Evolutionary conservation across 2,329 filamentous ascomycete genomes (phyloP).

Genomic region (Knufia petricola): DNA sequence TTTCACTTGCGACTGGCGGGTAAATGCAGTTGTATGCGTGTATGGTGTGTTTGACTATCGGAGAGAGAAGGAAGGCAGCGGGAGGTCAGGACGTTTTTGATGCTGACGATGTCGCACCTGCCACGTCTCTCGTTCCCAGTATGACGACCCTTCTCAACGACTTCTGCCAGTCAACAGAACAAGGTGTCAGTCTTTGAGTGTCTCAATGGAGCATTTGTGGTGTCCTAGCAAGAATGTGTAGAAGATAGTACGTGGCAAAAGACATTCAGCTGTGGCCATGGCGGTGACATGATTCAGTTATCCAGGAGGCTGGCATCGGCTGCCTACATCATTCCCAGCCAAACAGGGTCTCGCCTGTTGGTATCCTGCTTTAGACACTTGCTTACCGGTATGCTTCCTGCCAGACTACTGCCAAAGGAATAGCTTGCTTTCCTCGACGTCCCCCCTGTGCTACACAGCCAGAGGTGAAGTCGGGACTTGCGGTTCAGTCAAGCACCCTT

Average conservation of each 20-base stretch:
- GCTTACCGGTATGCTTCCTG: neutral
- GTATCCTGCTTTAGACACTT: neutral
- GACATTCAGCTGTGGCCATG: neutral
- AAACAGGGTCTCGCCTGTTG: neutral
- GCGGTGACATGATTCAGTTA: too few species aligned
- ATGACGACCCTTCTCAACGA: neutral
- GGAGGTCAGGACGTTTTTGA: neutral
- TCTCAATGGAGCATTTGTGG: constrained; percentile 2
- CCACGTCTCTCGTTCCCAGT: neutral
- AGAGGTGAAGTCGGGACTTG: neutral
- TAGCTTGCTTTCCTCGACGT: neutral
- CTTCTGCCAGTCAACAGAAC: neutral
- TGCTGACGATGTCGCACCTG: neutral
- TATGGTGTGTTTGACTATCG: constrained; percentile 7
- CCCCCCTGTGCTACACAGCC: neutral
- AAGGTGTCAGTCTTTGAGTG: neutral
- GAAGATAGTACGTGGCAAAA: neutral
- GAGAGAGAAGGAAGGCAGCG: neutral
- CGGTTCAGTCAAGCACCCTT: constrained; percentile 2
- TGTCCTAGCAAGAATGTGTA: constrained; percentile 1
- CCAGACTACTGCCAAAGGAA: neutral
- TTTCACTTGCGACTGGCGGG: neutral
- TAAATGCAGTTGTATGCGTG: constrained; percentile 6
- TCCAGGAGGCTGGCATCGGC: constrained; percentile 9
- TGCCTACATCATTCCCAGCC: constrained; percentile 5